Evolutionary conservation across 2,329 filamentous ascomycete species (phyloP), one percentile per base, ranked within the genome.

Genomic region (Aspergillus sp.): DNA sequence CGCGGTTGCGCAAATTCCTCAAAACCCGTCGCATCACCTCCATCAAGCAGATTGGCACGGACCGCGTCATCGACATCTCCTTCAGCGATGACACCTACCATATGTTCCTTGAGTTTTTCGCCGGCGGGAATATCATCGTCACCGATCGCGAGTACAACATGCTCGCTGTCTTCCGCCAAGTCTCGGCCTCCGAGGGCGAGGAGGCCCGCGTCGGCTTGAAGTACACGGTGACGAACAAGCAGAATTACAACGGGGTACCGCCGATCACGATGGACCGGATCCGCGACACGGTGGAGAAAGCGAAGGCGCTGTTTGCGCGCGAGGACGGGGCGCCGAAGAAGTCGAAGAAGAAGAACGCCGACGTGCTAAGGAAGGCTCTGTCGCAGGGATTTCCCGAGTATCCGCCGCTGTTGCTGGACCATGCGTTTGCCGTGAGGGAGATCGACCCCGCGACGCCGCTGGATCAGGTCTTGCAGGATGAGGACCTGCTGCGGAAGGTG

Each of bases 61-160:
- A 99, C 75, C 86, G 95, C 55, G 90, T 99, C 62, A 88, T 99
- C 55, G 92, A 98, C 73, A 87, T 99, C 56, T 85, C 90, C 69
- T 97, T 99, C 73, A 96, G 91, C 67, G 92, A 98, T 80, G 95
- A 95, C 11, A 84, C 88, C 67, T 97, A 96, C 73, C 84, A 89
- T 47, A 76, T 99, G 22, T 97, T 92, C 73, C 80, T 99, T 29
- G 95, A 99, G 77, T 99, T 99, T 79, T 99, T 96, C 73, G 94
- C 95, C 1, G 90, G 91, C 55, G 95, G 95, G 50, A 99, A 99
- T 73, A 89, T 99, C 61, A 91, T 99, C 62, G 82, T 99, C 55
- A 96, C 95, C 2, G 92, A 98, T 72, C 84, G 83, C 54, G 88
- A 96, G 24, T 80, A 93, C 55, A 95, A 89, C 63, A 93, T 98